These are phyloP conservation scores for Ceratobasidium sp. DNA, from an alignment of 1,284 basidiomycete species.

Conservation along the genomic window DNA sequence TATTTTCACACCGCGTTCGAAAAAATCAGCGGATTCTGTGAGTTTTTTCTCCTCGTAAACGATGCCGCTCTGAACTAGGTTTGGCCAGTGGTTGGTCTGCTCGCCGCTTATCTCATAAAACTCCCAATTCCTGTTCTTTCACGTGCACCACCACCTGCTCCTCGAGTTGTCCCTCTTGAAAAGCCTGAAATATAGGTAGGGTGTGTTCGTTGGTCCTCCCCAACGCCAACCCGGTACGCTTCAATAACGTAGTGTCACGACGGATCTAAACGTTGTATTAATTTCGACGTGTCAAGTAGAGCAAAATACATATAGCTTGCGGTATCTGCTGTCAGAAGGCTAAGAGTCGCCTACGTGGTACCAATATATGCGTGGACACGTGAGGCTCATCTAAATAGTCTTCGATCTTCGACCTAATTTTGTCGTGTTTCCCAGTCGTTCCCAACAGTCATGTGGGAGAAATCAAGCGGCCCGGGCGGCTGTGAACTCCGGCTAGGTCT, in stretches of 20 bases:
- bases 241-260: neutral
- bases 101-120: conserved; percentile 19
- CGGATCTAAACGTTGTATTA: neutral
- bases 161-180: conserved; percentile 10
- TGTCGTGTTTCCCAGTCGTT: neutral
- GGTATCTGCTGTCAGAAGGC: neutral
- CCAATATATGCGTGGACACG: too few species aligned
- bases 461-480: conserved; percentile 1
- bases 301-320: neutral
- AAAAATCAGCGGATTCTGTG: conserved; percentile 84
- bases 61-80: too few species aligned
- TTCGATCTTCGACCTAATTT: neutral
- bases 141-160: conserved; percentile 21
- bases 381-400: too few species aligned
- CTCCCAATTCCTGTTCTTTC: conserved; percentile 16
- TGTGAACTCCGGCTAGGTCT: neutral
- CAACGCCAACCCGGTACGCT: neutral
- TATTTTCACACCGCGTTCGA: conserved; percentile 92
- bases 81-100: conserved; percentile 19
- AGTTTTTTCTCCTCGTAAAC: conserved; percentile 50
- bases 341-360: too few species aligned
- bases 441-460: conserved; percentile 9
- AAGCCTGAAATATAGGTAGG: conserved; percentile 23
- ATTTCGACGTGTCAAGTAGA: neutral
- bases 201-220: neutral